These are phyloP conservation scores for Ophiocordyceps sinensis DNA, from an alignment of 2,329 filamentous ascomycete species.

Conservation along the genomic window DNA sequence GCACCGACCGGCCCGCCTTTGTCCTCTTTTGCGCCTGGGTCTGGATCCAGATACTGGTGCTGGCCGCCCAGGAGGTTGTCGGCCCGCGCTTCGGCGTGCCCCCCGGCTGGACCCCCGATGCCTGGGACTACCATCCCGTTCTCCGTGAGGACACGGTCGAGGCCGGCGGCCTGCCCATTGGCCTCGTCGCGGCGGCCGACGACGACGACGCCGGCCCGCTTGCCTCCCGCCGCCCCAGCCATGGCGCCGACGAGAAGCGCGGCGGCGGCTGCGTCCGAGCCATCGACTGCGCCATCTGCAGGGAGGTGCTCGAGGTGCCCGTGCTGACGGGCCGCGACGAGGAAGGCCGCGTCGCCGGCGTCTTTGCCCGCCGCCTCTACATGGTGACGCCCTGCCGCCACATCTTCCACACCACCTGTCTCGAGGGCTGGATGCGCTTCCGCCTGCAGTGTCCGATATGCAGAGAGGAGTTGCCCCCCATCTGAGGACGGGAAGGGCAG, in stretches of 20 bases:
- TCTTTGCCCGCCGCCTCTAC: conserved; percentile 69
- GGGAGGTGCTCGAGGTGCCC: conserved; percentile 80
- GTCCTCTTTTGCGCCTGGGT: conserved; percentile 54
- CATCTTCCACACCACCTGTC: conserved; percentile 81
- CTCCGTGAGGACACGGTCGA: conserved; percentile 72
- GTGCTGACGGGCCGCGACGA: conserved; percentile 50
- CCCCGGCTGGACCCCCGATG: conserved; percentile 51
- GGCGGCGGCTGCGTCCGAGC: conserved; percentile 20
- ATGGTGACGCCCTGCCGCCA: conserved; percentile 97
- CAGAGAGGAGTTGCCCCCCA: conserved; percentile 71
- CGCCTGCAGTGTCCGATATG: conserved; percentile 91
- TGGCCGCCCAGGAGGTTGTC: conserved; percentile 72
- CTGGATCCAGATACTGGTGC: conserved; percentile 68
- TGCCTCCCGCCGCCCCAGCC: background rate
- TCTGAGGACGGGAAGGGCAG: conserved; percentile 32
- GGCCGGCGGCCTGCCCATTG: conserved; percentile 67
- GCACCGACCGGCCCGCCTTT: conserved; percentile 52
- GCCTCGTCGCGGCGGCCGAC: conserved; percentile 30
- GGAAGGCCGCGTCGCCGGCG: conserved; percentile 43
- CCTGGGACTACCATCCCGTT: conserved; percentile 91
- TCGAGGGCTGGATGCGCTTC: conserved; percentile 95
- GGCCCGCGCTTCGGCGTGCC: conserved; percentile 80
- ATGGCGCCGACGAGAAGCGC: conserved; percentile 1
- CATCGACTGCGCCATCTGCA: conserved; percentile 92
- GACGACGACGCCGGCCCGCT: background rate